Evolutionary conservation across 129 eudicot genomes (phyloP), one percentile per base, ranked within the genome.

Genomic region (Silybum marianum): DNA sequence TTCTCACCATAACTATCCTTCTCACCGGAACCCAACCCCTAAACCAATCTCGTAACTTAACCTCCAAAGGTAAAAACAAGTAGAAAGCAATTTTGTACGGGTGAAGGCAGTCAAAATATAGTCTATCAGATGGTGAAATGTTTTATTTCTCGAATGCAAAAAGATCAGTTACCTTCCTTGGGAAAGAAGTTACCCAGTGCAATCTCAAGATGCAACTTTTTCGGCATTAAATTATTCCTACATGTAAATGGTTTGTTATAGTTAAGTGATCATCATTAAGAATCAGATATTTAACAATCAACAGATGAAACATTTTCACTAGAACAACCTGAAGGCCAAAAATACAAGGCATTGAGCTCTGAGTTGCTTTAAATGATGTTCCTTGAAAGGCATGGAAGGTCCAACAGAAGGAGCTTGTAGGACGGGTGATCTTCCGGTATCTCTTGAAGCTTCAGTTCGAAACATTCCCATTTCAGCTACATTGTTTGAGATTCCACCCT

Each of bases 311-410:
- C 40, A 18, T 58, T 34, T 34, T 62, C 74, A 71, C 48, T 62
- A 58, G 42, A 40, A 69, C 46, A 72, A 95, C 99, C 99, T 90
- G 83, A 96, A 91, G 19, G 99, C 98, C 85, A 96, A 87, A 87
- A 91, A 93, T 54, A 96, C 99, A 79, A 93, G 97, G 79, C 99
- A 96, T 83, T 96, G 99, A 48, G 99, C 99, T 86, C 99, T 91
- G 72, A 96, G 97, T 78, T 96, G 99, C 75, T 93, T 96, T 46
- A 96, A 75, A 79, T 96, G 99, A 58, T 96, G 97, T 78, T 96
- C 99, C 82, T 96, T 93, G 60, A 95, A 95, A 78, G 97, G 99
- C 86, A 86, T 82, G 83, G 85, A 72, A 72, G 88, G 65, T 36
- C 82, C 82, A 26, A 67, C 80, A 62, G 74, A 51, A 51, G 92